phyloP scores from a whole-genome alignment of 768 basidiomycete genomes.

The Auricularia sp. region DNA sequence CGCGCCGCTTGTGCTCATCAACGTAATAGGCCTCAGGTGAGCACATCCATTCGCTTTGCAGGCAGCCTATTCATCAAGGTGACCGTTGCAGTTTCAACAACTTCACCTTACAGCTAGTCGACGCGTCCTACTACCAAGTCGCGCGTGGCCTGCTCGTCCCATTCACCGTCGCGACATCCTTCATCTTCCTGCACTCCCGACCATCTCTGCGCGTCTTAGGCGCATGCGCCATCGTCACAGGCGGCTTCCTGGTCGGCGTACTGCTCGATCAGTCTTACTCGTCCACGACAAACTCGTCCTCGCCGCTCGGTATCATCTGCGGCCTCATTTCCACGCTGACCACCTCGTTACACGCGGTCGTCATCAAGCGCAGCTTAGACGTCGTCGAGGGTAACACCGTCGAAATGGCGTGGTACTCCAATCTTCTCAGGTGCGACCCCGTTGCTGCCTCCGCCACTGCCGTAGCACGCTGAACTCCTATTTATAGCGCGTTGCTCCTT shows the following conservation, averaged over 20 bases:
- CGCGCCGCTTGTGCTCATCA: conserved; percentile 62
- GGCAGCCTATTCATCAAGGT: not conserved
- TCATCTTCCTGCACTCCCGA: conserved; percentile 60
- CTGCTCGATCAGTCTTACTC: conserved; percentile 53
- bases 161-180: conserved; percentile 86
- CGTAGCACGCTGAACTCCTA: not conserved
- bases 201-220: conserved; percentile 67
- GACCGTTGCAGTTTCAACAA: conserved; percentile 59
- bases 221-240: conserved; percentile 72
- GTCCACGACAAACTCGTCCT: conserved; percentile 13
- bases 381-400: conserved; percentile 79
- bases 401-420: conserved; percentile 86
- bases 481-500: conserved; percentile 51
- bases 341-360: conserved; percentile 83
- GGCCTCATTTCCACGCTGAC: conserved; percentile 81
- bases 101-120: conserved; percentile 87
- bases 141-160: conserved; percentile 90
- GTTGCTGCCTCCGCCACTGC: not conserved
- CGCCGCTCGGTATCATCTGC: conserved; percentile 55
- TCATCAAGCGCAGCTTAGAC: conserved; percentile 79
- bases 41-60: conserved; percentile 8
- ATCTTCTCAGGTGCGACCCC: conserved; percentile 38
- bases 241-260: conserved; percentile 87
- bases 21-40: conserved; percentile 76
- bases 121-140: conserved; percentile 92